Conservation (phyloP, 306 rosid genomes). For the Coriaria nepalensis region DNA sequence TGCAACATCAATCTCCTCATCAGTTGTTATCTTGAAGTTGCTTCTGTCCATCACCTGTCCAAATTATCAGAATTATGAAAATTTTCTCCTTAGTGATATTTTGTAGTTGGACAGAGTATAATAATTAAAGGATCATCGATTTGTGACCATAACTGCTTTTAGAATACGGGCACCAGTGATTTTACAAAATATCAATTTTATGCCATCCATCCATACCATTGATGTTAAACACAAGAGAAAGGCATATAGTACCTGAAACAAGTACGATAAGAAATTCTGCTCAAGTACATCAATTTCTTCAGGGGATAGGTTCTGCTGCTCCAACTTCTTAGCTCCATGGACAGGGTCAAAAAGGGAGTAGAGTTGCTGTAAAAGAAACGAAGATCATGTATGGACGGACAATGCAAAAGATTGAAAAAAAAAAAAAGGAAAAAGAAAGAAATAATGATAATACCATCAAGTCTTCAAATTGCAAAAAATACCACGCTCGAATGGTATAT, state of each 20-base stretch:
- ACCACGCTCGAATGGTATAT: slow-evolving; percentile 95
- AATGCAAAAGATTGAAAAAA: too few species aligned
- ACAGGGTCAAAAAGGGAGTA: slow-evolving; percentile 90
- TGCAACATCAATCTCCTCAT: slow-evolving; percentile 76
- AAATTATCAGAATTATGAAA: slow-evolving; percentile 8
- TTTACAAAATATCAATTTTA: too few species aligned
- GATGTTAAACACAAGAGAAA: not conserved
- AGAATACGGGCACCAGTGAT: too few species aligned
- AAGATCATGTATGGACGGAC: slow-evolving; percentile 7
- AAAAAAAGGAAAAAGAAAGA: too few species aligned
- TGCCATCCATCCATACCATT: not conserved
- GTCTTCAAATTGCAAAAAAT: slow-evolving; percentile 90
- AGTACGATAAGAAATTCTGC: slow-evolving; percentile 65
- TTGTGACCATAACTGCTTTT: too few species aligned
- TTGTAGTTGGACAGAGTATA: not conserved
- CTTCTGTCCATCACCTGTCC: slow-evolving; percentile 86
- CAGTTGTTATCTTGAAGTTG: slow-evolving; percentile 69
- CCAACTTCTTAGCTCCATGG: slow-evolving; percentile 60
- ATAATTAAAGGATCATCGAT: too few species aligned
- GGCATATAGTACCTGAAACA: slow-evolving; percentile 56
- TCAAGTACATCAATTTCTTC: slow-evolving; percentile 72
- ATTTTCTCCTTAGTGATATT: not conserved
- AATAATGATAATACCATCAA: slow-evolving; percentile 56
- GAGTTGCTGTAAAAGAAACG: slow-evolving; percentile 54
- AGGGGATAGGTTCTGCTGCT: slow-evolving; percentile 45